These are phyloP conservation scores for Chlorella sp. DNA, from an alignment of 139 green algal genomes.

Conservation along the genomic window DNA sequence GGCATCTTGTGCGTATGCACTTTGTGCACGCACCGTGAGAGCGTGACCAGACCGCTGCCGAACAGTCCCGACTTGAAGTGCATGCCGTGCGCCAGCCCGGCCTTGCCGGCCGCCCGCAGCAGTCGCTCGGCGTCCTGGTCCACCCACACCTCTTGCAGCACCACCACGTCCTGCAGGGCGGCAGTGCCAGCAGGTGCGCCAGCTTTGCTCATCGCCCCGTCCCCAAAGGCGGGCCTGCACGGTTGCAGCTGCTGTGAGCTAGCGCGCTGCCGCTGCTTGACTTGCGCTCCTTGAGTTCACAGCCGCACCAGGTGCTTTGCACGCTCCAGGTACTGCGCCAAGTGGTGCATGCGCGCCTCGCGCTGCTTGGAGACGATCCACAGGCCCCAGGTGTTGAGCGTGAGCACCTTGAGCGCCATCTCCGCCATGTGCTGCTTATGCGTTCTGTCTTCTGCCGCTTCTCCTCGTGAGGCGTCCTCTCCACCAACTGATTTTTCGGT, in stretches of 20 bases:
- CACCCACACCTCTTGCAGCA: conserved; percentile 52
- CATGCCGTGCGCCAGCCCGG: conserved; percentile 23
- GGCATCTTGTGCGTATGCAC: too few species aligned
- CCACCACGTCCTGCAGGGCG: conserved; percentile 34
- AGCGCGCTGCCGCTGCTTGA: not conserved
- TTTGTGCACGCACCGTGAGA: too few species aligned
- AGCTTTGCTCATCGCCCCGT: not conserved
- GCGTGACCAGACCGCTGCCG: conserved; percentile 42
- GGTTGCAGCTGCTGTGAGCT: not conserved
- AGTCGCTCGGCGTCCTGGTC: conserved; percentile 35
- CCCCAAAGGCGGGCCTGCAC: not conserved
- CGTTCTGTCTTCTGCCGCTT: too few species aligned
- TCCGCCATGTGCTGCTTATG: too few species aligned
- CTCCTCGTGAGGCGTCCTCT: too few species aligned
- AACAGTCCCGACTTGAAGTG: conserved; percentile 46
- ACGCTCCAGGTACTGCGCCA: conserved; percentile 16
- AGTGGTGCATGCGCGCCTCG: conserved; percentile 29
- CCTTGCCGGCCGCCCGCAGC: conserved; percentile 9
- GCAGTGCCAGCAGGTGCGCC: not conserved
- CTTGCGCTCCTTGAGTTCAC: not conserved
- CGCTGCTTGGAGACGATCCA: conserved; percentile 41
- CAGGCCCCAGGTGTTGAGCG: conserved; percentile 47
- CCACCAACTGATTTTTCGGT: too few species aligned
- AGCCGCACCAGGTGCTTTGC: conserved; percentile 7
- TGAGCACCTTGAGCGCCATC: conserved; percentile 33